Evolutionary conservation across 345 rosid species (phyloP), one percentile per base, ranked within the genome.

Genomic region (Salix arbutifolia): DNA sequence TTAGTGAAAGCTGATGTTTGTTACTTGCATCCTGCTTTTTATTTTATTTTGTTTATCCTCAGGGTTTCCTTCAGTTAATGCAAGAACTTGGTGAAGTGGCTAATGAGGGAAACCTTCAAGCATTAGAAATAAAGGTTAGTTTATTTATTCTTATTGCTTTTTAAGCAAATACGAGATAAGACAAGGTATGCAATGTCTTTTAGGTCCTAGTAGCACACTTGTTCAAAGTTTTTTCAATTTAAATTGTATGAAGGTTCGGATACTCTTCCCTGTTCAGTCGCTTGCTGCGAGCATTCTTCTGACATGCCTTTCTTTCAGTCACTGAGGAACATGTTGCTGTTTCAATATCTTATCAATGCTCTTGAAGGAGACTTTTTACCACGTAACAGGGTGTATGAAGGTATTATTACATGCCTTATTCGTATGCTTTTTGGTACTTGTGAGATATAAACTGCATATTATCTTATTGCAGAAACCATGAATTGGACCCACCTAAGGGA

Each of bases 401-500:
- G 97, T 89, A 83, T 72, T 74, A 7, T 53, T 4, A 50, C 37
- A 23, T 11, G 50, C 65, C 21, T 58, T 67, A 50, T 75, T 68
- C 46, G 80, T 77, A 8, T 75, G 56, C 46, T 21, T 74, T 74
- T 66, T 37, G 5, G 62, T 25, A 66, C 50, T 77, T 67, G 44
- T 21, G 53, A 76, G 17, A 28, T 0, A 21, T 77, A 23, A 61
- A 31, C 42, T 67, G 42, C 37, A 66, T 46, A 65, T 71, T 74
- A 5, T 77, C 31, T 14, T 61, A 52, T 81, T 86, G 83, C 90
- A 94, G 99, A 91, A 83, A 89, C 91, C 69, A 81, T 70, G 89
- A 87, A 92, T 77, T 91, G 99, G 97, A 83, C 76, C 61, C 46
- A 87, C 69, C 50, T 92, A 79, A 87, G 89, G 87, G 93, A 90